Conservation (phyloP, 306 rosid genomes). For the Acacia acuminata region DNA sequence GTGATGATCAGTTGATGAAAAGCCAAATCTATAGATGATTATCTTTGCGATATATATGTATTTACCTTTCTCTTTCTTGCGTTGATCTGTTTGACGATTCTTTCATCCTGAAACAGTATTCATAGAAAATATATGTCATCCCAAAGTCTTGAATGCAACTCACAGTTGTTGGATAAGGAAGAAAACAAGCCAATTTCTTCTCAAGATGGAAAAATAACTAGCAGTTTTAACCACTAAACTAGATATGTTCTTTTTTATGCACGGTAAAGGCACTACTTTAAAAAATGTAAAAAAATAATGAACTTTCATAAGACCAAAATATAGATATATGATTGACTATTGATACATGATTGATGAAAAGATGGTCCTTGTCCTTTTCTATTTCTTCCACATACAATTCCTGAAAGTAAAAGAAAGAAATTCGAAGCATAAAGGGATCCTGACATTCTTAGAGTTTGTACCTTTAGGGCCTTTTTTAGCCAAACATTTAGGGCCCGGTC, state of each 20-base stretch:
- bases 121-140: neutral
- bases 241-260: neutral
- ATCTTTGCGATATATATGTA: neutral
- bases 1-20: neutral
- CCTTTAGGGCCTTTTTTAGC: neutral
- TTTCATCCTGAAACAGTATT: constrained; percentile 20
- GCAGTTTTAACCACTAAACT: neutral
- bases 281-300: neutral
- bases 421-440: neutral
- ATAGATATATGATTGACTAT: neutral
- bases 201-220: neutral
- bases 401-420: neutral
- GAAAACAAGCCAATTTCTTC: neutral
- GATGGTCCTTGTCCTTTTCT: neutral
- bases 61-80: neutral
- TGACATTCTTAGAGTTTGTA: neutral
- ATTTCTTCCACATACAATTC: neutral
- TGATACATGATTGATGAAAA: neutral
- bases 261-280: neutral
- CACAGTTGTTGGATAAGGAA: neutral
- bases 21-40: neutral
- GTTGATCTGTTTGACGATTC: neutral
- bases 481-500: neutral
- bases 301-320: neutral
- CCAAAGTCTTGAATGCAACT: neutral